Percentiles rank a stretch among this genome's conserved stretches.
Conservation (phyloP, 345 rosid species). For the Ceriops decandra region DNA sequence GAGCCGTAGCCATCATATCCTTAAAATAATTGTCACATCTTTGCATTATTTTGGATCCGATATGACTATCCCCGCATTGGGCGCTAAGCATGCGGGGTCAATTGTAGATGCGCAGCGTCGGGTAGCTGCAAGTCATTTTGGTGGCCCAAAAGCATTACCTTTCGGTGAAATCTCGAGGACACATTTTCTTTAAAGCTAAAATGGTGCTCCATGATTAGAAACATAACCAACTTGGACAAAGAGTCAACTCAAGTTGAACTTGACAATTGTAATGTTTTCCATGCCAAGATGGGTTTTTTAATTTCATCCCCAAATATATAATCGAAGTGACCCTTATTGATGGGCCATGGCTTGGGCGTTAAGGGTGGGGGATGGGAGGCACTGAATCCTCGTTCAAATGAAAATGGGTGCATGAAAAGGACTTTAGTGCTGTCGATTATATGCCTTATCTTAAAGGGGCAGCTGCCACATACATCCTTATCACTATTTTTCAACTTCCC, state of each 20-base stretch:
- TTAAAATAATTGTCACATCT: too few relatives aligned
- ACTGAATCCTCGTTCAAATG: background rate
- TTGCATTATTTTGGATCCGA: too few relatives aligned
- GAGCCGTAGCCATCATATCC: too few relatives aligned
- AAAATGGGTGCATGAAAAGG: background rate
- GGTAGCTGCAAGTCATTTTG: background rate
- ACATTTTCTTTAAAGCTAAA: background rate
- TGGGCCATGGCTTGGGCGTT: too few relatives aligned
- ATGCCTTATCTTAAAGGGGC: background rate
- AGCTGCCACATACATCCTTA: background rate
- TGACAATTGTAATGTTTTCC: background rate
- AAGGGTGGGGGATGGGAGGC: background rate
- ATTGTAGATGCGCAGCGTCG: background rate
- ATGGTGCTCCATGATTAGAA: slow-evolving; percentile 19
- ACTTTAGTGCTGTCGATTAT: background rate
- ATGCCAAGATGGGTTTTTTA: background rate
- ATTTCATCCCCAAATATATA: too few relatives aligned
- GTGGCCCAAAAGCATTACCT: background rate
- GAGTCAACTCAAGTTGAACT: slow-evolving; percentile 21
- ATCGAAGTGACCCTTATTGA: too few relatives aligned
- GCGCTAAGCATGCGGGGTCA: too few relatives aligned
- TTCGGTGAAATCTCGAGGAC: background rate
- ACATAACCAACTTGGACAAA: slow-evolving; percentile 33
- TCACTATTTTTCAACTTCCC: background rate
- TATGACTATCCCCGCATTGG: too few relatives aligned